Conservation (phyloP, 768 basidiomycete genomes). For the Boletellus sp. region DNA sequence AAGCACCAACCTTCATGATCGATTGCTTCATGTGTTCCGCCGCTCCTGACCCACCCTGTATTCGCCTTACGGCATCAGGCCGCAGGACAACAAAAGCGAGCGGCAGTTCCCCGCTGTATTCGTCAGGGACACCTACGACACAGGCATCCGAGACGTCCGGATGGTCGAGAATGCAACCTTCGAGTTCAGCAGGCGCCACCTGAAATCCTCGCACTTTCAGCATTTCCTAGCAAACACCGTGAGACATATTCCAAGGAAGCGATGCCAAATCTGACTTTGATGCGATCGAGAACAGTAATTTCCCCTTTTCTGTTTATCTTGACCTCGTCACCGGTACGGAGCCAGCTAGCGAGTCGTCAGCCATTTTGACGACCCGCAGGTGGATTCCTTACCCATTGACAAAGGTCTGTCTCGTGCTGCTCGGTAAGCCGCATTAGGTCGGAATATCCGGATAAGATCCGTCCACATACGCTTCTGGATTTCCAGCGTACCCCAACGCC, state of each 20-base stretch:
- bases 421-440: constrained; percentile 7
- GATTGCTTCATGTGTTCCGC: constrained; percentile 34
- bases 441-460: background rate
- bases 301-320: constrained; percentile 57
- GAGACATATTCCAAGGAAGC: background rate
- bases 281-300: constrained; percentile 66
- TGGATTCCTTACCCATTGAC: constrained; percentile 38
- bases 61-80: constrained; percentile 36
- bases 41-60: constrained; percentile 29
- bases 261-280: constrained; percentile 48
- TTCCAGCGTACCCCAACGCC: constrained; percentile 55
- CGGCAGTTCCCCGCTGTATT: constrained; percentile 74
- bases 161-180: constrained; percentile 61
- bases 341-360: constrained; percentile 43
- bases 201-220: constrained; percentile 60
- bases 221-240: constrained; percentile 49
- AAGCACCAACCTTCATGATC: constrained; percentile 50
- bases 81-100: constrained; percentile 63
- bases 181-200: constrained; percentile 65
- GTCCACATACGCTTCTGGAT: constrained; percentile 53
- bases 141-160: constrained; percentile 59
- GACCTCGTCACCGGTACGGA: constrained; percentile 71
- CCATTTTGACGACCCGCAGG: background rate
- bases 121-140: constrained; percentile 65
- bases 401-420: constrained; percentile 63